Evolutionary conservation across 2,329 filamentous ascomycete species (phyloP).

Genomic region (Emericellopsis atlantica): DNA sequence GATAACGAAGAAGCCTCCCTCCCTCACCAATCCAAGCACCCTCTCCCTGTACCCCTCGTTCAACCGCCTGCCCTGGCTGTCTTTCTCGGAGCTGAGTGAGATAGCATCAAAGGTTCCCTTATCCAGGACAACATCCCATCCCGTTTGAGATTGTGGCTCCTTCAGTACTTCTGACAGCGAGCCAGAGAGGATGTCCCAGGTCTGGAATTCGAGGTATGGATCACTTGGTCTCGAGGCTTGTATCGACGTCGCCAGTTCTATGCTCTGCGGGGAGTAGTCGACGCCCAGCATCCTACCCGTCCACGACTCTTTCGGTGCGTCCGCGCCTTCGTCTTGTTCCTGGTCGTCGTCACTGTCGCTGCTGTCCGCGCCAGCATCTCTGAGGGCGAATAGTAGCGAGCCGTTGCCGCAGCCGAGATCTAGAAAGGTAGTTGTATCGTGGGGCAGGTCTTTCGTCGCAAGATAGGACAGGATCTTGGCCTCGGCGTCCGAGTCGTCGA

Average conservation of each 20-base stretch:
- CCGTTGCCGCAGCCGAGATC: slow-evolving; percentile 95
- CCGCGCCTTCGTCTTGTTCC: neutral
- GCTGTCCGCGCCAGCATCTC: slow-evolving; percentile 28
- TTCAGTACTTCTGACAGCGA: slow-evolving; percentile 51
- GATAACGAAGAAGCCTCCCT: slow-evolving; percentile 64
- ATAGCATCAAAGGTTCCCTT: slow-evolving; percentile 98
- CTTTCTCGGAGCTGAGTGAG: slow-evolving; percentile 51
- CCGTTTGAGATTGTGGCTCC: slow-evolving; percentile 23
- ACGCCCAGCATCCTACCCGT: slow-evolving; percentile 65
- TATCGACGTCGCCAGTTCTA: slow-evolving; percentile 61
- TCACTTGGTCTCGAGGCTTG: slow-evolving; percentile 16
- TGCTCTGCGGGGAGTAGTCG: slow-evolving; percentile 70
- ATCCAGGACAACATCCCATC: slow-evolving; percentile 89
- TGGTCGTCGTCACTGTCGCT: neutral
- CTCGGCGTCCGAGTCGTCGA: slow-evolving; percentile 84
- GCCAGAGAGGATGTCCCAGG: slow-evolving; percentile 26
- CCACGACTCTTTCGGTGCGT: slow-evolving; percentile 45
- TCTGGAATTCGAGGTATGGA: slow-evolving; percentile 5
- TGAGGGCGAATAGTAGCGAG: slow-evolving; percentile 72
- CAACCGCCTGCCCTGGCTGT: slow-evolving; percentile 42
- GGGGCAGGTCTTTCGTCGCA: slow-evolving; percentile 15
- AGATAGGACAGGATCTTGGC: slow-evolving; percentile 65
- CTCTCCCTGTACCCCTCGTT: slow-evolving; percentile 65
- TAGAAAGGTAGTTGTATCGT: slow-evolving; percentile 45
- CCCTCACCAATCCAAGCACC: slow-evolving; percentile 55